phyloP scores from a whole-genome alignment of 306 rosid species.

The Cicer cuneatum region DNA sequence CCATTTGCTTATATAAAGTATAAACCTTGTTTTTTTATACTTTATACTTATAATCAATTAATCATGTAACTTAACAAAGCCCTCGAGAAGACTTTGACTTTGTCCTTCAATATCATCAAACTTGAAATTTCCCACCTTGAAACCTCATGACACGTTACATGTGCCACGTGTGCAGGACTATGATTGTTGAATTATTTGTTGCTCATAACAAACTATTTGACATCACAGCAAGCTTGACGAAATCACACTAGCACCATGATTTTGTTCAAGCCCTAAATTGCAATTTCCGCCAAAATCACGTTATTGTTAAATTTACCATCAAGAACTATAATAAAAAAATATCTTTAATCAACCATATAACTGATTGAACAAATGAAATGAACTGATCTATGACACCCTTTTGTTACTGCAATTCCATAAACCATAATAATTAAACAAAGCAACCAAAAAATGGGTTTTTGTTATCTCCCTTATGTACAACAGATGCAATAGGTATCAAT shows the following conservation, averaged over 20 bases:
- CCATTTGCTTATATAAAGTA: slow-evolving; percentile 5
- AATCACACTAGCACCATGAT: too few relatives aligned
- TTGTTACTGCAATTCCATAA: slow-evolving; percentile 41
- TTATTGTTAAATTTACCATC: too few relatives aligned
- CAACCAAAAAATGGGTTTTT: slow-evolving; percentile 31
- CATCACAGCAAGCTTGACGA: too few relatives aligned
- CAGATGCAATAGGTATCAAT: slow-evolving; percentile 47
- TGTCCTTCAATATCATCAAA: background rate
- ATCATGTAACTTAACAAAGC: background rate
- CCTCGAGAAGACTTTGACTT: slow-evolving; percentile 43
- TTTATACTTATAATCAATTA: background rate
- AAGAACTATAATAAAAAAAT: slow-evolving; percentile 7
- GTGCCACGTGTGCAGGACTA: background rate
- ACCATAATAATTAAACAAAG: slow-evolving; percentile 38
- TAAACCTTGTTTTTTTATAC: slow-evolving; percentile 11
- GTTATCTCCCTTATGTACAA: slow-evolving; percentile 56
- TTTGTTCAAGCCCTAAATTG: too few relatives aligned
- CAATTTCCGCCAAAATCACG: too few relatives aligned
- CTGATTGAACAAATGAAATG: slow-evolving; percentile 34
- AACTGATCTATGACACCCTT: slow-evolving; percentile 36
- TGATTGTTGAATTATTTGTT: slow-evolving; percentile 3
- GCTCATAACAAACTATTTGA: background rate
- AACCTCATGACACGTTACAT: background rate
- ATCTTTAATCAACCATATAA: slow-evolving; percentile 33
- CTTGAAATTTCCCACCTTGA: slow-evolving; percentile 2